Conservation (phyloP, 1,284 basidiomycete genomes). For the Trichosporon sp. region DNA sequence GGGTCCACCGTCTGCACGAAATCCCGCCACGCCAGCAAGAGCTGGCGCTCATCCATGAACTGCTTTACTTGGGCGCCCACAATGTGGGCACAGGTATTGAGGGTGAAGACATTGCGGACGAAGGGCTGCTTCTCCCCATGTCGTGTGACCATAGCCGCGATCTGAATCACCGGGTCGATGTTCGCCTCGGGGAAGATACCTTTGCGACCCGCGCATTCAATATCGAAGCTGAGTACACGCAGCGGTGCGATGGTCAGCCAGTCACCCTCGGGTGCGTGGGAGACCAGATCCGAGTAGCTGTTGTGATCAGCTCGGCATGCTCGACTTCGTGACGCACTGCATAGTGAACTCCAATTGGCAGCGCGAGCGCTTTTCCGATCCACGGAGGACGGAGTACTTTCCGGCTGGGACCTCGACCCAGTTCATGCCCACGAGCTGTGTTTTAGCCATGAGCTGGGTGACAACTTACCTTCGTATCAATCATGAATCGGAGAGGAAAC, state of each 20-base stretch:
- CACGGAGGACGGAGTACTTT: conserved; percentile 61
- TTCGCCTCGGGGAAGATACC: conserved; percentile 89
- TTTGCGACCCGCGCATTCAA: conserved; percentile 92
- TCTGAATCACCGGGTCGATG: conserved; percentile 88
- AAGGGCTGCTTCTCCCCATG: conserved; percentile 93
- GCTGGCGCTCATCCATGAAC: conserved; percentile 64
- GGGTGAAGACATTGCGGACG: conserved; percentile 90
- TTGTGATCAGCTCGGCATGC: conserved; percentile 2
- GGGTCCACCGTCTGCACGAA: conserved; percentile 85
- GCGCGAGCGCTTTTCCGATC: conserved; percentile 60
- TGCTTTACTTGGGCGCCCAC: conserved; percentile 91
- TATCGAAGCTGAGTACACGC: conserved; percentile 90
- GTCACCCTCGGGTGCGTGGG: conserved; percentile 78
- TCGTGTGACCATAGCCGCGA: conserved; percentile 92
- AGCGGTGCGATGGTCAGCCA: conserved; percentile 88
- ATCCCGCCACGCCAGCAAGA: conserved; percentile 74
- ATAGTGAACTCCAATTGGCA: conserved; percentile 82
- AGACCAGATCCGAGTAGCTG: conserved; percentile 76
- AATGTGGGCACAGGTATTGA: conserved; percentile 86
- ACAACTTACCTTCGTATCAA: conserved; percentile 70
- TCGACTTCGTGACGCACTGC: conserved; percentile 52
- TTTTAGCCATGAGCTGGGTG: neutral
- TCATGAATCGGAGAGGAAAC: conserved; percentile 88
- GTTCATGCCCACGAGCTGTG: conserved; percentile 89
- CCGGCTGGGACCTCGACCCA: conserved; percentile 87